Conservation (phyloP, 1,284 basidiomycete genomes). For the Cystobasidiaceae sp. region DNA sequence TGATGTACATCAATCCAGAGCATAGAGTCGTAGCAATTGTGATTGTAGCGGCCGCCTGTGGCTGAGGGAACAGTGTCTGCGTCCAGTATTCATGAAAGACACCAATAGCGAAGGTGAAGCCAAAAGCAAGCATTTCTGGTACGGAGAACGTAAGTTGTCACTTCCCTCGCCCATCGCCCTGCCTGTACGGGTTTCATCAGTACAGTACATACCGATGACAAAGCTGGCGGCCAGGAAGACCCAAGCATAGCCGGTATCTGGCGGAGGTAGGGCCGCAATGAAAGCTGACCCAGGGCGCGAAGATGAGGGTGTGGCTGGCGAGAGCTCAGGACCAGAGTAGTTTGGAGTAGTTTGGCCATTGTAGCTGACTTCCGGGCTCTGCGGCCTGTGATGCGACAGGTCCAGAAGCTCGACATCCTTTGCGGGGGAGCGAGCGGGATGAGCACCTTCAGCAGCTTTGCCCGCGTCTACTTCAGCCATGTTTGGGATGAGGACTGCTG, state of each 20-base stretch:
- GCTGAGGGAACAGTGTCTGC: slow-evolving; percentile 42
- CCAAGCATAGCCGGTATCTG: slow-evolving; percentile 27
- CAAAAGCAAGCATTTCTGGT: slow-evolving; percentile 47
- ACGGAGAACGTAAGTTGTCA: background rate
- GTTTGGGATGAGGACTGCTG: too few relatives aligned
- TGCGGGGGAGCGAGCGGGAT: too few relatives aligned
- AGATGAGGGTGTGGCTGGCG: background rate
- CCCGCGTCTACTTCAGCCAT: too few relatives aligned
- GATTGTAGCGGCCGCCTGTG: slow-evolving; percentile 43
- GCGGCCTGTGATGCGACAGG: too few relatives aligned
- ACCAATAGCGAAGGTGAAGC: slow-evolving; percentile 47
- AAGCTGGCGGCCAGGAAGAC: slow-evolving; percentile 20
- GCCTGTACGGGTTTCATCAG: background rate
- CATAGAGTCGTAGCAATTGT: slow-evolving; percentile 46
- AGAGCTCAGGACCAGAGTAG: background rate
- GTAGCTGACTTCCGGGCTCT: too few relatives aligned
- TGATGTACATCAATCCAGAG: slow-evolving; percentile 47
- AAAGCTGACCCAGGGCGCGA: background rate
- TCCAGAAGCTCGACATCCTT: too few relatives aligned
- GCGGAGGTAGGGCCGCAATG: slow-evolving; percentile 6
- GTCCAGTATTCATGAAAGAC: slow-evolving; percentile 48
- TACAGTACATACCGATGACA: slow-evolving; percentile 1
- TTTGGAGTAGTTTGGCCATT: background rate
- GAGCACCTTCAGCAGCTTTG: background rate
- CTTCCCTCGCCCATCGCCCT: background rate